These are phyloP conservation scores for Penicillium longicatenatum DNA, from an alignment of 495 filamentous ascomycete species.

Conservation along the genomic window DNA sequence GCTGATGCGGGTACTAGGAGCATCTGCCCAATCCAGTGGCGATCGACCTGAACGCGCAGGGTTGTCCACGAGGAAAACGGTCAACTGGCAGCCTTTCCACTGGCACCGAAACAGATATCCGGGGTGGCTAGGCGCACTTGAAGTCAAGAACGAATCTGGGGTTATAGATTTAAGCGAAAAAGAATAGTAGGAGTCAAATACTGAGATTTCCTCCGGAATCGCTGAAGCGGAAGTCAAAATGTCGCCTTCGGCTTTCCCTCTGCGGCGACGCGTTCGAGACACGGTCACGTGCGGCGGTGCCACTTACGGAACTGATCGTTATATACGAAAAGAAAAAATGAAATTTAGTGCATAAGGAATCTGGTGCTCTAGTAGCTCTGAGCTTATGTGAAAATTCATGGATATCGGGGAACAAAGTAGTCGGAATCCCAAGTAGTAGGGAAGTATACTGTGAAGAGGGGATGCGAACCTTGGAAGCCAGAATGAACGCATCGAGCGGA, in stretches of 20 bases:
- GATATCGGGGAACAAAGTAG: not conserved
- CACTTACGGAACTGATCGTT: conserved; percentile 8
- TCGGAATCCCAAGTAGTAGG: not conserved
- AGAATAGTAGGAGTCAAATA: conserved; percentile 11
- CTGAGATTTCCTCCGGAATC: conserved; percentile 8
- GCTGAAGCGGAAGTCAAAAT: conserved; percentile 12
- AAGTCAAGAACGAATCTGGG: not conserved
- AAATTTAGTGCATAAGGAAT: no score
- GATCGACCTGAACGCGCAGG: conserved; percentile 33
- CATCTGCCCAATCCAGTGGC: conserved; percentile 30
- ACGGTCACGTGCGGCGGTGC: conserved; percentile 38
- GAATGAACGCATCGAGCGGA: no score
- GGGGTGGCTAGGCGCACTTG: conserved; percentile 1
- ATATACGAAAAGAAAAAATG: not conserved
- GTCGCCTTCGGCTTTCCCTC: conserved; percentile 22
- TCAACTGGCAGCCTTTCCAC: conserved; percentile 14
- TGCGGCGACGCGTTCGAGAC: conserved; percentile 40
- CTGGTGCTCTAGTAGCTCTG: no score
- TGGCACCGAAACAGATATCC: not conserved
- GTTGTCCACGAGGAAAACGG: conserved; percentile 30
- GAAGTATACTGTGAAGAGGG: not conserved
- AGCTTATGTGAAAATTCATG: no score
- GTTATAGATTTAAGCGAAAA: conserved; percentile 2
- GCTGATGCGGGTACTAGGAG: conserved; percentile 15
- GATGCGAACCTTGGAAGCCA: no score